Evolutionary conservation across 1,284 basidiomycete species (phyloP).

Genomic region (Porogramme epimiltina): DNA sequence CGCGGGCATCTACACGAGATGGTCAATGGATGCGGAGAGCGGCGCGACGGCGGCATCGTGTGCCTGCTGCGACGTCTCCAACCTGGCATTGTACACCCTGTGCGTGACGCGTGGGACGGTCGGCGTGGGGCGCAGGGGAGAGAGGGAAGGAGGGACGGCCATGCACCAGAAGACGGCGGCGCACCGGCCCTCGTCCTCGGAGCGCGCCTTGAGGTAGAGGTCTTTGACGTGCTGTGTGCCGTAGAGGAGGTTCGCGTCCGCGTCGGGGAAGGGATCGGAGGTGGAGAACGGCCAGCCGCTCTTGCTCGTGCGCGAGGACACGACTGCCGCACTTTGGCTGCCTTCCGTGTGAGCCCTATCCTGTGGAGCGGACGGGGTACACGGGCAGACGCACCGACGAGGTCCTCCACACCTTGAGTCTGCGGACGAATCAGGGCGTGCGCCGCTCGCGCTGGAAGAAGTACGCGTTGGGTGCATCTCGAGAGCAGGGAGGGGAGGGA

Average conservation of each 20-base stretch:
- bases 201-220: conserved; percentile 80
- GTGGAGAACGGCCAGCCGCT: conserved; percentile 89
- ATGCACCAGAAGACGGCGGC: conserved; percentile 5
- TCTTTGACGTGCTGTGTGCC: conserved; percentile 78
- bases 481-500: background rate
- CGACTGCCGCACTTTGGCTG: conserved; percentile 75
- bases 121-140: conserved; percentile 27
- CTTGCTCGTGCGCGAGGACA: conserved; percentile 87
- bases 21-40: too few relatives aligned
- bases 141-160: conserved; percentile 39
- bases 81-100: too few relatives aligned
- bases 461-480: background rate
- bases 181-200: conserved; percentile 70
- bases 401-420: conserved; percentile 88
- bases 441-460: conserved; percentile 83
- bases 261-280: conserved; percentile 70
- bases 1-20: too few relatives aligned
- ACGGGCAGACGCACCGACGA: conserved; percentile 60
- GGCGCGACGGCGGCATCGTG: too few relatives aligned
- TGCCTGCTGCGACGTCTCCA: too few relatives aligned
- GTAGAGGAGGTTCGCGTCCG: conserved; percentile 77
- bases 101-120: too few relatives aligned
- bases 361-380: too few relatives aligned
- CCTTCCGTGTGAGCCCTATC: too few relatives aligned
- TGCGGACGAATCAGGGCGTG: conserved; percentile 85